Conservation (phyloP, 345 rosid genomes). For the Gossypium herbaceum region DNA sequence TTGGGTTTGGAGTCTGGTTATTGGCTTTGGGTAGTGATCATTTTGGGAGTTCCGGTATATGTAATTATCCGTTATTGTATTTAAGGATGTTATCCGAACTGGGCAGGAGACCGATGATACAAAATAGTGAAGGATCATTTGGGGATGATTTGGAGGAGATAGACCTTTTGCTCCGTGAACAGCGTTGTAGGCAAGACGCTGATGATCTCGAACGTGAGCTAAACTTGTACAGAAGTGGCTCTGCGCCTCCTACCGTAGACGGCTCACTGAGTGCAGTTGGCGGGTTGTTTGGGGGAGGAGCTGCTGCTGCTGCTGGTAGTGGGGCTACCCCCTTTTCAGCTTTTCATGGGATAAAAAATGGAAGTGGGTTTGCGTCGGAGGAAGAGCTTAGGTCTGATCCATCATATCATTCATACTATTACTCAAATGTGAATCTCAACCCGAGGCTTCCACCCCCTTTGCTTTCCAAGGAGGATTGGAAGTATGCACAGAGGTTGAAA, state of each 20-base stretch:
- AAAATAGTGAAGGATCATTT: conserved; percentile 61
- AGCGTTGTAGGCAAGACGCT: conserved; percentile 45
- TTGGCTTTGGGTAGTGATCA: conserved; percentile 23
- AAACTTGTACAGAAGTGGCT: conserved; percentile 67
- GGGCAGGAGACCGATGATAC: conserved; percentile 58
- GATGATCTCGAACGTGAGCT: conserved; percentile 62
- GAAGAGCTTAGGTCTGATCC: conserved; percentile 87
- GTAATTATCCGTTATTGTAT: conserved; percentile 16
- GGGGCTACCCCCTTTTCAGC: conserved; percentile 31
- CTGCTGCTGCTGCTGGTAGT: conserved; percentile 16
- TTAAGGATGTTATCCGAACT: conserved; percentile 58
- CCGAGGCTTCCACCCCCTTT: conserved; percentile 94
- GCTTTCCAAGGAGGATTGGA: conserved; percentile 45
- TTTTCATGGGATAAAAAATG: conserved; percentile 39
- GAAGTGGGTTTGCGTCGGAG: conserved; percentile 44
- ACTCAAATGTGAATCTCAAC: conserved; percentile 72
- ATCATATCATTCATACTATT: conserved; percentile 58
- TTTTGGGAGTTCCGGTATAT: background rate
- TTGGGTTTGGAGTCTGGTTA: conserved; percentile 23
- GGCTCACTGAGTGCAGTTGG: conserved; percentile 60
- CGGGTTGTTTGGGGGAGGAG: conserved; percentile 49
- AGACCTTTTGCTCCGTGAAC: conserved; percentile 48
- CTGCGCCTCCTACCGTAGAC: conserved; percentile 76
- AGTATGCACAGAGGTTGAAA: conserved; percentile 68
- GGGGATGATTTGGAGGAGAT: conserved; percentile 80